Percentiles rank a stretch among this genome's conserved stretches.
These are phyloP conservation scores for Seminavis robusta DNA, from an alignment of 108 stramenopile genomes.

Conservation along the genomic window DNA sequence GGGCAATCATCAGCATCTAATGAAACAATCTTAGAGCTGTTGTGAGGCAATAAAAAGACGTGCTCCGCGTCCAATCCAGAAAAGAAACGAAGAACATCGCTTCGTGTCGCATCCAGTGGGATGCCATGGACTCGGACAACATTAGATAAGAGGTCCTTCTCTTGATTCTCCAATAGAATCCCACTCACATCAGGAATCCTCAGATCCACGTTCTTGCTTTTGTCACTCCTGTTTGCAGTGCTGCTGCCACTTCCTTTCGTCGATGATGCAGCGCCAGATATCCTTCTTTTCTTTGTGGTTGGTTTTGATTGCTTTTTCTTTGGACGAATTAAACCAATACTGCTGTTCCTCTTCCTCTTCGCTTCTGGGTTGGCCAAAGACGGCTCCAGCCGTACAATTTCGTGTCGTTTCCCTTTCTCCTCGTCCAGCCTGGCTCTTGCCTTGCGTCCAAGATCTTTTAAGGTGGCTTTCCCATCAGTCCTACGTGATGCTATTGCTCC, in stretches of 20 bases:
- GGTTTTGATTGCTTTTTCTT: conserved; percentile 2
- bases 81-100: conserved; percentile 64
- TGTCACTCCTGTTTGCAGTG: conserved; percentile 4
- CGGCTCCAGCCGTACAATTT: conserved; percentile 47
- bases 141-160: conserved; percentile 46
- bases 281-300: conserved; percentile 9
- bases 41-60: conserved; percentile 49
- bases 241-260: neutral
- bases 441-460: conserved; percentile 60
- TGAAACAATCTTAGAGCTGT: conserved; percentile 18
- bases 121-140: conserved; percentile 69
- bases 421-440: conserved; percentile 55
- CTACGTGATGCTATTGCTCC: too few species aligned
- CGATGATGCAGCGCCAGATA: neutral
- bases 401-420: conserved; percentile 59
- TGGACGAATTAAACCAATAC: conserved; percentile 12
- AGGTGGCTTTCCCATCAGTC: too few species aligned
- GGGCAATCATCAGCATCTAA: conserved; percentile 42
- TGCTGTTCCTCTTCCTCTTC: conserved; percentile 1
- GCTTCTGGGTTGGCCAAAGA: conserved; percentile 11
- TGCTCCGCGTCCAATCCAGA: conserved; percentile 55
- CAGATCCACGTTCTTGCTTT: conserved; percentile 25
- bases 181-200: conserved; percentile 46
- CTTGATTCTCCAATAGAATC: conserved; percentile 13
- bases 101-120: conserved; percentile 43